Evolutionary conservation across 2,329 filamentous ascomycete genomes (phyloP).

Genomic region (Aaosphaeria pasadenensis): DNA sequence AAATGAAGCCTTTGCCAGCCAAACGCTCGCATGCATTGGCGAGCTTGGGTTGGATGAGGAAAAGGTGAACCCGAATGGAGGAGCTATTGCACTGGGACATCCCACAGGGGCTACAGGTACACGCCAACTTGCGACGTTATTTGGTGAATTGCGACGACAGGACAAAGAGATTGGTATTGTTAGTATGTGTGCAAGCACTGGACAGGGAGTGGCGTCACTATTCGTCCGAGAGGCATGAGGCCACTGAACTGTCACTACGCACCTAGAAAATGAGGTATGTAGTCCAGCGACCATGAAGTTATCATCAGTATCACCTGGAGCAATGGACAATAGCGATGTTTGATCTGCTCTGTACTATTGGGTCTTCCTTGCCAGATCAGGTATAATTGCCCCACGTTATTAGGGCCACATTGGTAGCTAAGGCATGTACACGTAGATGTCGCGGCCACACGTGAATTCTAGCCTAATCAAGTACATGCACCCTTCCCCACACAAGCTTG

Average conservation of each 20-base stretch:
- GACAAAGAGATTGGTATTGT: slow-evolving; percentile 78
- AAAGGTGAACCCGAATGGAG: slow-evolving; percentile 79
- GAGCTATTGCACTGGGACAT: slow-evolving; percentile 79
- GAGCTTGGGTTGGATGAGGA: slow-evolving; percentile 64
- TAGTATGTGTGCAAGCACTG: slow-evolving; percentile 68
- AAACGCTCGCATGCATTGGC: slow-evolving; percentile 85
- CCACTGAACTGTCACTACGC: no score
- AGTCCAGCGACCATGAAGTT: no score
- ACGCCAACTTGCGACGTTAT: slow-evolving; percentile 78
- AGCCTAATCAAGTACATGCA: no score
- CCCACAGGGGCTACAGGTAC: slow-evolving; percentile 73
- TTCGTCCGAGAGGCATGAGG: slow-evolving; percentile 27
- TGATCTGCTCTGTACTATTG: no score
- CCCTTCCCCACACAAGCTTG: no score
- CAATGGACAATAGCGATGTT: no score
- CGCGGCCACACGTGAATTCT: no score
- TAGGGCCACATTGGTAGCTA: no score
- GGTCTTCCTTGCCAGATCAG: no score
- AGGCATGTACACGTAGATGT: no score
- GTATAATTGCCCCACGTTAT: no score
- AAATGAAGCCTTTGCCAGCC: slow-evolving; percentile 95
- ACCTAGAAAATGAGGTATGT: not conserved
- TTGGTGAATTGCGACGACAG: slow-evolving; percentile 65
- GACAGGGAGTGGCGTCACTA: slow-evolving; percentile 28
- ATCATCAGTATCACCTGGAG: no score